Conservation (phyloP, 495 filamentous ascomycete genomes). For the Talaromyces thailandensis region DNA sequence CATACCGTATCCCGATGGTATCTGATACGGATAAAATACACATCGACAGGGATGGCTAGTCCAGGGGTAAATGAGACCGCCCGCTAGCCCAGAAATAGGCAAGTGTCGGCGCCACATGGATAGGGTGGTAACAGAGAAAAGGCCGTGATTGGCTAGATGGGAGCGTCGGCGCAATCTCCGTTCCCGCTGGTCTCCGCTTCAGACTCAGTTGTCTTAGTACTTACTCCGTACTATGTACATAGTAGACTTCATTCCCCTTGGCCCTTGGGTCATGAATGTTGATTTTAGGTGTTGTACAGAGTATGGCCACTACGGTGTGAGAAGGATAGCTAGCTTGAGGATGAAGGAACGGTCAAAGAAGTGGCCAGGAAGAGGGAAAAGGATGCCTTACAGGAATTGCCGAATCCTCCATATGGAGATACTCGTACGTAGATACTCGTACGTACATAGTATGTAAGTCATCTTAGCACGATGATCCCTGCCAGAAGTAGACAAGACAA, state of each 20-base stretch:
- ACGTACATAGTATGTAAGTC: neutral
- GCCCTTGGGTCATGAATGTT: neutral
- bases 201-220: neutral
- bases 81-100: neutral
- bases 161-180: neutral
- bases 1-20: neutral
- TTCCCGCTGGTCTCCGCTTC: neutral
- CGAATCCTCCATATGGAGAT: too few relatives aligned
- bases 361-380: neutral
- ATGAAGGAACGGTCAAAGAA: neutral
- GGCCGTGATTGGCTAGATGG: neutral
- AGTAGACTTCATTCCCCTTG: too few relatives aligned
- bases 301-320: too few relatives aligned
- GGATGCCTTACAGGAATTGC: too few relatives aligned
- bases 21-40: neutral
- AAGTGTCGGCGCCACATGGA: neutral
- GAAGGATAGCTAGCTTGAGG: neutral
- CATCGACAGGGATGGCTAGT: neutral
- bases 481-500: neutral
- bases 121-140: neutral
- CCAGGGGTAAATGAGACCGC: neutral
- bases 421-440: neutral
- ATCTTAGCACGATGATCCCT: neutral
- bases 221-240: too few relatives aligned
- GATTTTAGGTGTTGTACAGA: neutral